Percentiles rank a stretch among this genome's conserved stretches.
Conservation (phyloP, 1,139 yeast species). For the Candida labiduridarum region DNA sequence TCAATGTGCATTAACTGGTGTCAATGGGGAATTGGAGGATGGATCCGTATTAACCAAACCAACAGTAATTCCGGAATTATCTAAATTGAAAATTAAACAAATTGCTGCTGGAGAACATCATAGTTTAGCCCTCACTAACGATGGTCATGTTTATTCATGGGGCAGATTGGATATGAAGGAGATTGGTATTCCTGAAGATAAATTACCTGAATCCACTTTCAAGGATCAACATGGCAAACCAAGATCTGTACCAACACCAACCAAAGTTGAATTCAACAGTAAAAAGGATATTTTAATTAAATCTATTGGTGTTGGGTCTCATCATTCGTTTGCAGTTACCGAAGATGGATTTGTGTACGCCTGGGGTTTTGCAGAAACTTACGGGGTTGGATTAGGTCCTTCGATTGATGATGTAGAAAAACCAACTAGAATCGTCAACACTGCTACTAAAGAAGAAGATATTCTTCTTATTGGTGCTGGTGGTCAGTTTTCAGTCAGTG, state of each 20-base stretch:
- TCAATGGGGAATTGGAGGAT: constrained; percentile 63
- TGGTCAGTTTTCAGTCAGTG: constrained; percentile 91
- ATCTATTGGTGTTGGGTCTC: constrained; percentile 81
- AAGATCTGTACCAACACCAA: constrained; percentile 87
- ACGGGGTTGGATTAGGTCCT: constrained; percentile 94
- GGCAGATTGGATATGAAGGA: constrained; percentile 95
- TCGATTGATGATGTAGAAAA: constrained; percentile 84
- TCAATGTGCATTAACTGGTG: constrained; percentile 80
- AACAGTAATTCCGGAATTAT: constrained; percentile 62
- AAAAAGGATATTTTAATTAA: constrained; percentile 48
- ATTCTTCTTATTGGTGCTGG: constrained; percentile 83
- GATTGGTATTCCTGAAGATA: constrained; percentile 72
- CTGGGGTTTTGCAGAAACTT: constrained; percentile 98
- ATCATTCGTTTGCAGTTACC: constrained; percentile 86
- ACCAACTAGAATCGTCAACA: constrained; percentile 86
- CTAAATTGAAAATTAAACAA: constrained; percentile 53
- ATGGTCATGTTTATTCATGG: constrained; percentile 78
- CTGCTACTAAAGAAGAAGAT: constrained; percentile 82
- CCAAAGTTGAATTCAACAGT: constrained; percentile 48
- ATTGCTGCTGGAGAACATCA: constrained; percentile 97
- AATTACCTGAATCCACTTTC: constrained; percentile 66
- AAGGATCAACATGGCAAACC: constrained; percentile 79
- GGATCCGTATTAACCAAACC: constrained; percentile 84
- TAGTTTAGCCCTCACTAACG: constrained; percentile 68
- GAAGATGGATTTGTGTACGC: constrained; percentile 84